Evolutionary conservation across 305 asterid species (phyloP), one percentile per base, ranked within the genome.

Genomic region (Solanum hybrid): DNA sequence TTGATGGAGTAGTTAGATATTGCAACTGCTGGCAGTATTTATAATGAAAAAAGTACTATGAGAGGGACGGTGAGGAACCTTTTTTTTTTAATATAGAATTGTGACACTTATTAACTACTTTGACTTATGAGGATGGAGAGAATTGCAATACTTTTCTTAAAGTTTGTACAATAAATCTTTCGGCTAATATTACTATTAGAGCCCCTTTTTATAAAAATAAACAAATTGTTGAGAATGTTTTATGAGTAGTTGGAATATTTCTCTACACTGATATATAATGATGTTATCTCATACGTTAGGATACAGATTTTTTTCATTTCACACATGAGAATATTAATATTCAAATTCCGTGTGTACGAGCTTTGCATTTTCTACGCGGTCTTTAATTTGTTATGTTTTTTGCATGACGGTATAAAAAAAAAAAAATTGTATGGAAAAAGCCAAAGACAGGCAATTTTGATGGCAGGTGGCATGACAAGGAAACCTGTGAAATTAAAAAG

Each of bases 401-500:
- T 82, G 86, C 12, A 40, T 38, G 60, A 9, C 32, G 35, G 38
- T 3, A 14, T 37, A 26, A 40, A 17, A 51, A 13, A 42, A 46
- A 13, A 46, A 13, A 27, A 2, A 16, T 27, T 27, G 72, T 46
- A 20, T 9, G 75, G 11, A 82, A 51, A 24, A 51, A 31, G 72
- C 22, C 17, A 84, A 51, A 8, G 27, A 42, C 87, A 51, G 75
- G 20, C 26, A 84, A 27, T 84, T 84, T 84, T 20, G 87, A 56
- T 51, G 87, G 87, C 75, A 84, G 87, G 87, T 84, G 87, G 87
- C 87, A 51, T 51, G 87, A 84, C 87, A 84, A 84, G 87, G 34
- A 31, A 51, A 84, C 75, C 87, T 46, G 87, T 31, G 87, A 31
- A 84, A 46, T 29, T 7, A 31, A 38, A 79, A 42, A 82, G 72